Evolutionary conservation across 108 stramenopile genomes (phyloP).

Genomic region (Cyclotella choctawhatcheeana): DNA sequence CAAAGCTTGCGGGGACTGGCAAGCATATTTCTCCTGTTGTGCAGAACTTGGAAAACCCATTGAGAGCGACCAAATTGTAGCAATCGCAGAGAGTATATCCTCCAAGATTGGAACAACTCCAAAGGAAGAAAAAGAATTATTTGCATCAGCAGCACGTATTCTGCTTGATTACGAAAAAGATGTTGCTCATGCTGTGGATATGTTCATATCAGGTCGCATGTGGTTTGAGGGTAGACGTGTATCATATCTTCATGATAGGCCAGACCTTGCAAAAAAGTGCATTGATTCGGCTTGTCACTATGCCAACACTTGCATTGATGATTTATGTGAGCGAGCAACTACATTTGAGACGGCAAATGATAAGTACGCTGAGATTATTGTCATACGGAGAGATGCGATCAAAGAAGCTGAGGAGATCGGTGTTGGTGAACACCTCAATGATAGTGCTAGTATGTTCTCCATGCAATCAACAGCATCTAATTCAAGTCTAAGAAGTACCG

Average conservation of each 20-base stretch:
- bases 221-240: constrained; percentile 79
- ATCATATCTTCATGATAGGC: constrained; percentile 46
- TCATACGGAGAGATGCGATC: constrained; percentile 73
- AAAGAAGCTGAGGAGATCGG: constrained; percentile 46
- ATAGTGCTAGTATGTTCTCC: constrained; percentile 82
- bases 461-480: constrained; percentile 70
- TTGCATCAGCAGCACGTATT: constrained; percentile 73
- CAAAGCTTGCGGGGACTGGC: constrained; percentile 73
- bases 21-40: constrained; percentile 64
- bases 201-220: constrained; percentile 67
- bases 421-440: constrained; percentile 50
- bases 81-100: constrained; percentile 39
- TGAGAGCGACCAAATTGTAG: constrained; percentile 27
- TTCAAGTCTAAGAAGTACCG: constrained; percentile 64
- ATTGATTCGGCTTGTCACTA: constrained; percentile 62
- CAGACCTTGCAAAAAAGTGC: constrained; percentile 65
- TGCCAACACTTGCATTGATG: constrained; percentile 61
- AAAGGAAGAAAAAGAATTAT: constrained; percentile 37
- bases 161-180: constrained; percentile 82
- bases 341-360: constrained; percentile 59
- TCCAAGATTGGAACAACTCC: constrained; percentile 44
- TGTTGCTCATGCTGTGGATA: constrained; percentile 69
- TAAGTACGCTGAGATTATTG: constrained; percentile 68
- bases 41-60: constrained; percentile 30
- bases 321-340: constrained; percentile 64